phyloP scores from a whole-genome alignment of 2,329 filamentous ascomycete genomes.

The Exophiala aquamarina region DNA sequence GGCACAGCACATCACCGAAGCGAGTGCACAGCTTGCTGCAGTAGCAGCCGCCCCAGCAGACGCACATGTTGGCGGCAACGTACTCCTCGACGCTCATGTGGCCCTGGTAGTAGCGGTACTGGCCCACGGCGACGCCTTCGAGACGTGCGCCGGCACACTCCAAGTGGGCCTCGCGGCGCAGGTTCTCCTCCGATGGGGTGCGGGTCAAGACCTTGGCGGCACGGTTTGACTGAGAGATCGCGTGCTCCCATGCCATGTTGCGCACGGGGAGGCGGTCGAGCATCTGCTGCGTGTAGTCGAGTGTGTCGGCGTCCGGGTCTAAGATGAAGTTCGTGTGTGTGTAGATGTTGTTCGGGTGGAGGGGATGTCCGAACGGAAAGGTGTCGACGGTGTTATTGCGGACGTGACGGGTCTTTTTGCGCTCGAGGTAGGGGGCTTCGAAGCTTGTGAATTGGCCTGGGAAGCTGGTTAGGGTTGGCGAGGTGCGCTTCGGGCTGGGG shows the following conservation, averaged over 20 bases:
- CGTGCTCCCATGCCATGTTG: conserved; percentile 9
- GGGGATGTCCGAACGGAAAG: conserved; percentile 13
- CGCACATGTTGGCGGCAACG: conserved; percentile 19
- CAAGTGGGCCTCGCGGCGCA: conserved; percentile 21
- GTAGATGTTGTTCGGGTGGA: conserved; percentile 20
- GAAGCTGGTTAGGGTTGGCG: conserved; percentile 7
- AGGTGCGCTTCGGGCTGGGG: too few species aligned
- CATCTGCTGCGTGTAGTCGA: conserved; percentile 14
- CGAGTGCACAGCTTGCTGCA: conserved; percentile 27
- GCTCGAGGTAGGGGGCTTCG: conserved; percentile 8
- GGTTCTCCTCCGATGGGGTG: conserved; percentile 10
- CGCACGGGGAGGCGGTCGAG: conserved; percentile 12
- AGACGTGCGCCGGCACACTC: conserved; percentile 25
- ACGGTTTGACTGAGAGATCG: conserved; percentile 5
- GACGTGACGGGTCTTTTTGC: not conserved
- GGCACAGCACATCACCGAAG: conserved; percentile 25
- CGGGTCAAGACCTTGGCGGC: conserved; percentile 9
- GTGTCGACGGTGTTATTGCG: not conserved
- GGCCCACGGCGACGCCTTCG: conserved; percentile 23
- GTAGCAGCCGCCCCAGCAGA: conserved; percentile 27
- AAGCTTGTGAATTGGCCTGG: conserved; percentile 21
- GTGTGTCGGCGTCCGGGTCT: conserved; percentile 13
- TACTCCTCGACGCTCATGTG: conserved; percentile 28
- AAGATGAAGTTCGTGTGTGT: conserved; percentile 20
- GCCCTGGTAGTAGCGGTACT: conserved; percentile 26